Evolutionary conservation across 495 filamentous ascomycete genomes (phyloP).

Genomic region (Rostrohypoxylon terebratum): DNA sequence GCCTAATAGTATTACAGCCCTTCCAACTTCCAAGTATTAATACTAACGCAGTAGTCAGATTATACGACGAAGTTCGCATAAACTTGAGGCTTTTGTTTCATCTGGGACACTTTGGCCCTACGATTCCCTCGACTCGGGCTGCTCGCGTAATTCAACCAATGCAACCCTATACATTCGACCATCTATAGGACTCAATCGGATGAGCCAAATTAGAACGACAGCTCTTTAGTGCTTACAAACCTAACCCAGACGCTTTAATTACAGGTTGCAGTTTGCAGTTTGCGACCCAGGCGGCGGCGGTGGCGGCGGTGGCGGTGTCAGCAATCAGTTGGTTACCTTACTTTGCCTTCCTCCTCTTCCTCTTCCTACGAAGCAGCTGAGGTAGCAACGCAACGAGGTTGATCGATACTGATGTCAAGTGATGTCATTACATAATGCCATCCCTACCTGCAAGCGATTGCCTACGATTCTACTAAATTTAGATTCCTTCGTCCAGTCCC

Average conservation of each 20-base stretch:
- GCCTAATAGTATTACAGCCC: not conserved
- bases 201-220: not conserved
- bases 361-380: constrained; percentile 5
- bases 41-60: not conserved
- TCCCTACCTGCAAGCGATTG: not conserved
- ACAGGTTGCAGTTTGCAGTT: not conserved
- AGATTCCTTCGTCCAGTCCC: not conserved
- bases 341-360: not conserved
- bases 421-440: not conserved
- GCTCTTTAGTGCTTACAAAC: not conserved
- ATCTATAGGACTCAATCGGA: not conserved
- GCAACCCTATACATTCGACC: not conserved
- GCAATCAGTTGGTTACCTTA: not conserved
- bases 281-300: not conserved
- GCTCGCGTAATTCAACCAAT: not conserved
- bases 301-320: not conserved
- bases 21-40: no score
- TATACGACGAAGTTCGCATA: not conserved
- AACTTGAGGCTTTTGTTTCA: not conserved
- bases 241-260: not conserved
- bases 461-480: not conserved
- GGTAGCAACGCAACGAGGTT: no score
- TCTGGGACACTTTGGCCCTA: not conserved
- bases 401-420: not conserved
- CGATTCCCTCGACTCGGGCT: not conserved